Conservation (phyloP, 345 rosid genomes). For the Ceriops tagal region DNA sequence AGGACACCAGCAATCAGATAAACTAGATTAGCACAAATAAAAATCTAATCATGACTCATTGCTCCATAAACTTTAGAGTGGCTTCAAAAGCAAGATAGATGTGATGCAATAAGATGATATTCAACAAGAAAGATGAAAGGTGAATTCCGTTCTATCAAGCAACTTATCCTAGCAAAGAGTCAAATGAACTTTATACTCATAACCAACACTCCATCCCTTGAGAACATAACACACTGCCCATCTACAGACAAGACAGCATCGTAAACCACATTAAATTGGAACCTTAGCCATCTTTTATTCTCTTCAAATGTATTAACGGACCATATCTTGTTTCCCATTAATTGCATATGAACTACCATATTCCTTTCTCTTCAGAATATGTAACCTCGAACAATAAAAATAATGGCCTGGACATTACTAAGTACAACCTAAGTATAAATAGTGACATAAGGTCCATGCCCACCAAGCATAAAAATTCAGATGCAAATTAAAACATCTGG, state of each 20-base stretch:
- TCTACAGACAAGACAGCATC: background rate
- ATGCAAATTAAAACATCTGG: constrained; percentile 7
- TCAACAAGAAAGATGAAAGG: background rate
- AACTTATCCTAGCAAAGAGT: background rate
- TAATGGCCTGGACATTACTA: background rate
- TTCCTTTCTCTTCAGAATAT: background rate
- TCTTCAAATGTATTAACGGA: background rate
- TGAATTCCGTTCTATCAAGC: too few relatives aligned
- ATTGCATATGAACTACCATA: background rate
- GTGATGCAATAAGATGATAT: background rate
- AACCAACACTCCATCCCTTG: background rate
- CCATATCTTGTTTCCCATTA: background rate
- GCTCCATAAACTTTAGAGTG: too few relatives aligned
- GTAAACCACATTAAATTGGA: background rate
- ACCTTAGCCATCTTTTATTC: background rate
- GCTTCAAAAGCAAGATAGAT: too few relatives aligned
- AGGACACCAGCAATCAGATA: background rate
- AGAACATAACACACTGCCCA: background rate
- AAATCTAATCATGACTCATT: background rate
- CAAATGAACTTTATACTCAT: background rate
- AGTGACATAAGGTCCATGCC: background rate
- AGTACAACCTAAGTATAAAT: background rate
- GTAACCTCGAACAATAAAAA: background rate
- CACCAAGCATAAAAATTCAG: background rate
- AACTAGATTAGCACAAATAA: background rate